These are phyloP conservation scores for Trichomonascaceae sp. DNA, from an alignment of 1,139 yeast species.

Conservation along the genomic window DNA sequence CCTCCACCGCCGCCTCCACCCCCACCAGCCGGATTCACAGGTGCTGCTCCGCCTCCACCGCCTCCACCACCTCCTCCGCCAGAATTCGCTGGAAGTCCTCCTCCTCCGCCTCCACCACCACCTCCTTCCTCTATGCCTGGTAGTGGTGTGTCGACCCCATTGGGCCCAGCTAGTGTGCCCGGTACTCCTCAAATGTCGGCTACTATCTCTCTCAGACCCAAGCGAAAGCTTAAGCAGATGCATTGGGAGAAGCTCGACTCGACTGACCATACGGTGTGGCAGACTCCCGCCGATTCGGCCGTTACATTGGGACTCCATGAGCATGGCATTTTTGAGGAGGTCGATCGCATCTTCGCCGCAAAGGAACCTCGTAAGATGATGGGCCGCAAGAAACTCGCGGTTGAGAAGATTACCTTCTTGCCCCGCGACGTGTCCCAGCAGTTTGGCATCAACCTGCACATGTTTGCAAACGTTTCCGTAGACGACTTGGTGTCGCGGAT, in stretches of 20 bases:
- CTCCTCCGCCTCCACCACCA: conserved; percentile 25
- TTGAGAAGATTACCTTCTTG: conserved; percentile 45
- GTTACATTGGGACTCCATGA: conserved; percentile 44
- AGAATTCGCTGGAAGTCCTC: conserved; percentile 13
- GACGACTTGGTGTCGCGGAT: conserved; percentile 53
- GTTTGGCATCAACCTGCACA: conserved; percentile 84
- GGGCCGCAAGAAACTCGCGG: conserved; percentile 25
- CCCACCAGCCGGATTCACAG: conserved; percentile 22
- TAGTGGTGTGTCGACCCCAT: conserved; percentile 11
- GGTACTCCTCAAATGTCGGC: conserved; percentile 9
- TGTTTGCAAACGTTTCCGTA: conserved; percentile 52
- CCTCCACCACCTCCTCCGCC: conserved; percentile 17
- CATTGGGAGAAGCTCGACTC: conserved; percentile 79
- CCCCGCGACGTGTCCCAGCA: conserved; percentile 78
- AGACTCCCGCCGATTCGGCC: conserved; percentile 35
- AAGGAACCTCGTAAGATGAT: conserved; percentile 34
- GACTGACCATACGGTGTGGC: conserved; percentile 74
- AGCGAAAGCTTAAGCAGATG: conserved; percentile 68
- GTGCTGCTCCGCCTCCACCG: conserved; percentile 21
- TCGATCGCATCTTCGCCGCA: conserved; percentile 66
- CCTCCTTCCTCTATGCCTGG: conserved; percentile 9
- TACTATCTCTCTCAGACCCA: conserved; percentile 32
- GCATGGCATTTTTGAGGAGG: conserved; percentile 65
- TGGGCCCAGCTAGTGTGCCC: no score
- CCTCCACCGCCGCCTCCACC: conserved; percentile 21